Evolutionary conservation across 2,329 filamentous ascomycete genomes (phyloP), one percentile per base, ranked within the genome.

Genomic region (Phaeosphaeriaceae sp.): DNA sequence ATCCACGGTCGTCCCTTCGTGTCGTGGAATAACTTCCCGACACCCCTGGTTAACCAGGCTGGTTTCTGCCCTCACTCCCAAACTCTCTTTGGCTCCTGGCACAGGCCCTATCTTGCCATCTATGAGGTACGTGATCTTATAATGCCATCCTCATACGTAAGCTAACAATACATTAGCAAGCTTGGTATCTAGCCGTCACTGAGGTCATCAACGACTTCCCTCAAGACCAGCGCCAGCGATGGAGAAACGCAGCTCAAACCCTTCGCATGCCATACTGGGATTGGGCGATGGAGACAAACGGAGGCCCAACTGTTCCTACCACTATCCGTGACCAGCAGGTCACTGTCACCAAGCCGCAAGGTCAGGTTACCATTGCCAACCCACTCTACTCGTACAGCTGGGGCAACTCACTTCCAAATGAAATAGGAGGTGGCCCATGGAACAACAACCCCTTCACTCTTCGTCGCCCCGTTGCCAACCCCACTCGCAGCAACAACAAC

Each of bases 41-140:
- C 57, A 11, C 65, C 68, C 28, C 46, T 70, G 73, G 16, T 81
- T 77, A 83, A 81, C 50, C 76, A 79, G 48, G 74, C 54, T 36
- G 90, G 90, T 41, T 95, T 92, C 70, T 95, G 91, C 70, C 83
- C 84, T 12, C 91, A 96, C 72, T 83, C 80, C 18, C 89, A 88
- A 1, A 84, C 87, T 33, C 76, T 94, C 13, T 94, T 96, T 68
- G 84, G 87, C 32, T 82, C 86, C 32, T 95, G 91, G 91, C 91
- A 96, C 77, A 83, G 91, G 41, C 88, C 90, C 1, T 95, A 93
- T 71, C 77, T 94, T 46, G 77, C 83, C 8, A 73, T 87, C 8
- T 85, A 76, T 55, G 80, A 88, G 76, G 81, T 82, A 63, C 29
- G 68, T 42, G 3, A 4, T 5, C 13, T 15, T 3, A 15, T 12